Evolutionary conservation across 2,329 filamentous ascomycete species (phyloP), one percentile per base, ranked within the genome.

Genomic region (Pseudogymnoascus sp.): DNA sequence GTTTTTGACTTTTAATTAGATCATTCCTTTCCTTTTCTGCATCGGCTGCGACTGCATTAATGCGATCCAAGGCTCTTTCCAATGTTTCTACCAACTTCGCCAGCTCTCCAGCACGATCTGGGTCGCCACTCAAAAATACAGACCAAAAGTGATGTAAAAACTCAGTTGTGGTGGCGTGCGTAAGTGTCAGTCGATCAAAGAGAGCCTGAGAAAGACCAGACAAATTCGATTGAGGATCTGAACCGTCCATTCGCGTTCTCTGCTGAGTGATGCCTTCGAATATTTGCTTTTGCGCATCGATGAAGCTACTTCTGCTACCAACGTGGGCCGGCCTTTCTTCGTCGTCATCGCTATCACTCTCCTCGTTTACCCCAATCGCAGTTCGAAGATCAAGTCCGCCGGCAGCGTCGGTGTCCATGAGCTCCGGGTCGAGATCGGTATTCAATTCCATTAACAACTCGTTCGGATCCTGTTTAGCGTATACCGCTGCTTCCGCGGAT

Each of bases 101-200:
- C 12, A 97, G 80, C 74, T 99, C 93, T 41, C 81, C 80, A 0
- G 90, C 90, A 34, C 90, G 86, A 63, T 90, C 87, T 1, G 89
- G 77, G 70, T 97, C 90, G 12, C 92, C 93, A 0, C 92, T 97
- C 25, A 96, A 80, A 70, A 96, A 99, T 0, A 92, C 86, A 34
- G 84, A 82, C 93, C 93, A 99, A 77, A 99, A 99, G 73, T 97
- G 95, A 68, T 93, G 90, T n/a, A 99, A 78, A 69, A 97, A 99
- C 70, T 99, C 94, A 37, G 90, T 88, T 0, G 91, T 95, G 0
- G 94, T 99, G 60, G 92, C 92, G 72, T 97, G 91, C 0, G 93
- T 96, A 61, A 89, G 79, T 11, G 78, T 79, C n/a, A 89, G 70
- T 16, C 81, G 81, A 65, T 88, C 85, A 65, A 84, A 85, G 1